phyloP scores from a whole-genome alignment of 139 green algal species.

The Auxenochlorella pyrenoidosa region DNA sequence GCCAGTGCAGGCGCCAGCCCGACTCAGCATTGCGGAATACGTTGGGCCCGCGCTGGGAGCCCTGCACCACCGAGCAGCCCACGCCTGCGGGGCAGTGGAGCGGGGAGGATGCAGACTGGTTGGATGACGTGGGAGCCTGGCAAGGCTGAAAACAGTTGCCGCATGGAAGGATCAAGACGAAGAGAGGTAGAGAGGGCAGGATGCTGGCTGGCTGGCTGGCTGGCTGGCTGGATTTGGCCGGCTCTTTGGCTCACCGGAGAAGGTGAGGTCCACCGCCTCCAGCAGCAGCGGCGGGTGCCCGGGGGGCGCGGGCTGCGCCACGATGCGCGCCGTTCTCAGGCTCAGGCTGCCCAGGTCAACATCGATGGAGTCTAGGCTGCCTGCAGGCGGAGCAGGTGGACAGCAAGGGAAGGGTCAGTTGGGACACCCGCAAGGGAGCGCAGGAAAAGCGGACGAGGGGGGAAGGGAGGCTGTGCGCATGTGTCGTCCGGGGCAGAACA shows the following conservation, averaged over 20 bases:
- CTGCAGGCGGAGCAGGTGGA: not conserved
- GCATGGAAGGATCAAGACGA: no score
- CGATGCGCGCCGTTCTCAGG: constrained; percentile 63
- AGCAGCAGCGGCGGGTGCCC: constrained; percentile 37
- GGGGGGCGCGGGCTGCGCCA: constrained; percentile 23
- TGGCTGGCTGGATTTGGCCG: no score
- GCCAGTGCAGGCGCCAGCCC: constrained; percentile 44
- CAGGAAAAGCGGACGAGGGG: no score
- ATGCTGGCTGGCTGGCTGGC: no score
- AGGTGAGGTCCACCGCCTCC: constrained; percentile 51
- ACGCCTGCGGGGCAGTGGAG: constrained; percentile 17
- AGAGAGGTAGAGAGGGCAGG: no score
- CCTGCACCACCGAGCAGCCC: constrained; percentile 45
- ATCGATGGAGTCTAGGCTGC: constrained; percentile 57
- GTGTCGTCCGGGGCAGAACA: no score
- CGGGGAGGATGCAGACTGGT: no score
- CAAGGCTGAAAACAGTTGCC: no score
- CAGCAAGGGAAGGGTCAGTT: not conserved
- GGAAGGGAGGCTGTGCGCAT: no score
- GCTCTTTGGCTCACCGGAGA: constrained; percentile 49
- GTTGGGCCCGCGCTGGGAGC: constrained; percentile 57
- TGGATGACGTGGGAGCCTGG: no score
- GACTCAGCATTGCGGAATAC: constrained; percentile 63
- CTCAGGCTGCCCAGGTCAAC: constrained; percentile 81
- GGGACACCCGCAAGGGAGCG: not conserved